Conservation (phyloP, 306 rosid species). For the Cicer pinnatifidum region DNA sequence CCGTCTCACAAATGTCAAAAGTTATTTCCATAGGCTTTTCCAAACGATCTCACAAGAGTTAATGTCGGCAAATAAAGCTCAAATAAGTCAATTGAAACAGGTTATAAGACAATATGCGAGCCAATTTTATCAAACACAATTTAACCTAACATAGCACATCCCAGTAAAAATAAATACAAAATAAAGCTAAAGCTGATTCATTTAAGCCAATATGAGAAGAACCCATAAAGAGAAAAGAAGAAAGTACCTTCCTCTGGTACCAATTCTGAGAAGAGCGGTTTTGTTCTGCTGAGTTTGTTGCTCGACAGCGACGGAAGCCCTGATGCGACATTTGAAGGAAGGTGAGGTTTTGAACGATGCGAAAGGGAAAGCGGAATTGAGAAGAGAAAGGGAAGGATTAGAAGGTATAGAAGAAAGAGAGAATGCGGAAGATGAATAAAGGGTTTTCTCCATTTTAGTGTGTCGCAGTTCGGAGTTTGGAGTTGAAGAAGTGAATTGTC, state of each 20-base stretch:
- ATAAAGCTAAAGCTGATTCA: conserved; percentile 3
- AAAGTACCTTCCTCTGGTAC: conserved; percentile 86
- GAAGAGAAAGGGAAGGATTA: conserved; percentile 8
- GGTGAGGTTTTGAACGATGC: conserved; percentile 55
- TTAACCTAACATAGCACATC: not conserved
- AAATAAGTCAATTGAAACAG: too few relatives aligned
- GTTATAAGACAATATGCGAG: not conserved
- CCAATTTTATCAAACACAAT: not conserved
- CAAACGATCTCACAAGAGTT: too few relatives aligned
- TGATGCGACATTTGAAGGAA: conserved; percentile 46
- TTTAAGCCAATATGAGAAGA: not conserved
- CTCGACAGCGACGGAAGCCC: conserved; percentile 79
- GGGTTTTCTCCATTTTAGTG: conserved; percentile 36
- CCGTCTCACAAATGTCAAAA: too few relatives aligned
- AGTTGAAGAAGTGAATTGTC: conserved; percentile 2
- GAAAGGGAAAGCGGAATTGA: conserved; percentile 42
- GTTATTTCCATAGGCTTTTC: too few relatives aligned
- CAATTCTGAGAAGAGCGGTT: conserved; percentile 73
- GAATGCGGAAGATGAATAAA: conserved; percentile 29
- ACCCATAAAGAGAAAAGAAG: not conserved
- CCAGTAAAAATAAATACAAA: conserved; percentile 3
- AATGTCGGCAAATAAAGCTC: too few relatives aligned
- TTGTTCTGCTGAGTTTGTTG: conserved; percentile 59
- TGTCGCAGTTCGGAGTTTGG: not conserved
- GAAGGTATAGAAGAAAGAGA: conserved; percentile 17